phyloP scores from a whole-genome alignment of 257 asterid genomes.

The Solanum piurae region DNA sequence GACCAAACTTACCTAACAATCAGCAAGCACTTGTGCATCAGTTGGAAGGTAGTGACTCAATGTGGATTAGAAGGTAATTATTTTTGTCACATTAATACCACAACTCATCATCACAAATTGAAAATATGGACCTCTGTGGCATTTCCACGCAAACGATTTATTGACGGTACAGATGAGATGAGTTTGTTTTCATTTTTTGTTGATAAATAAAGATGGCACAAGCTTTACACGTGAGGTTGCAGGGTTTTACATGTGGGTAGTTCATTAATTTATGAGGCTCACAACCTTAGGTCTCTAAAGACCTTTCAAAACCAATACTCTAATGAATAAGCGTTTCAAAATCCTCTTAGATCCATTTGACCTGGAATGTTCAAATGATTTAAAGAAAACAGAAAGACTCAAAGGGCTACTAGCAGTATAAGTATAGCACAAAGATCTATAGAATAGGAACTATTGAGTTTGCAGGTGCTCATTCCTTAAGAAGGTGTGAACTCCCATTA shows the following conservation, averaged over 20 bases:
- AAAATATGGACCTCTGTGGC: not conserved
- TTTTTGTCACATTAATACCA: not conserved
- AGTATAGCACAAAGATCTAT: not conserved
- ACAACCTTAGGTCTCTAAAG: not conserved
- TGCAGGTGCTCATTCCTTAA: not conserved
- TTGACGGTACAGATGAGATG: not conserved
- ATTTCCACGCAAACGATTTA: not conserved
- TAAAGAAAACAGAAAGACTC: not conserved
- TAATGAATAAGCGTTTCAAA: not conserved
- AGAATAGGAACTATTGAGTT: not conserved
- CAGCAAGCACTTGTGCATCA: not conserved
- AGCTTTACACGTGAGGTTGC: not conserved
- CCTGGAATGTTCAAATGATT: not conserved
- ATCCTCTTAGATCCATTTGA: not conserved
- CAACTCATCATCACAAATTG: not conserved
- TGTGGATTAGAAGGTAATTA: not conserved
- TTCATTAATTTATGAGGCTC: not conserved
- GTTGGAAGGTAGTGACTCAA: not conserved
- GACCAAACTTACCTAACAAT: not conserved
- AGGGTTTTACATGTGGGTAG: not conserved
- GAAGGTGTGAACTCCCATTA: not conserved
- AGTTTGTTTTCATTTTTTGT: not conserved
- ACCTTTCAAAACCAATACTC: not conserved
- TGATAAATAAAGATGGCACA: not conserved
- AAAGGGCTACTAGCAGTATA: not conserved